A percentile compares a stretch with the other conserved stretches of the same genome.
Evolutionary conservation across 2,329 filamentous ascomycete species (phyloP).

Genomic region (Fusarium lyarnte): DNA sequence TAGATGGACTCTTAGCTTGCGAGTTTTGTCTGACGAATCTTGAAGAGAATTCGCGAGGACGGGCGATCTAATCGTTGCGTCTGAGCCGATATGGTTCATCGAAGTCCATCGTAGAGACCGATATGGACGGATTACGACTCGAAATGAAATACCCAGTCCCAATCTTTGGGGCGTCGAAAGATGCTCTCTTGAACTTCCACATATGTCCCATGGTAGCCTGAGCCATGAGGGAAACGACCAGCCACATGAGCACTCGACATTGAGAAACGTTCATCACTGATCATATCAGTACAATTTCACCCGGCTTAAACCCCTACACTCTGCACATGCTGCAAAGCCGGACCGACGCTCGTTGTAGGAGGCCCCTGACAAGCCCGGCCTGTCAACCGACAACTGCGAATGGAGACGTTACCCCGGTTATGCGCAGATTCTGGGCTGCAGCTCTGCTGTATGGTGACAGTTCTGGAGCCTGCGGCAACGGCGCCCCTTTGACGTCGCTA

Average conservation of each 20-base stretch:
- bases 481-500: conserved; percentile 4
- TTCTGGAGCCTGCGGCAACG: conserved; percentile 18
- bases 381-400: conserved; percentile 12
- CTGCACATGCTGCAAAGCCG: background rate
- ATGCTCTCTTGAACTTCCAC: conserved; percentile 2
- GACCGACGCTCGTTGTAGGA: background rate
- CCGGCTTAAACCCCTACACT: background rate
- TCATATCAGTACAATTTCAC: background rate
- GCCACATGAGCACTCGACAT: conserved; percentile 6
- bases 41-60: background rate
- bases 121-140: background rate
- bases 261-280: background rate
- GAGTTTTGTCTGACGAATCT: background rate
- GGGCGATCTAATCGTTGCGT: background rate
- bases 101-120: background rate
- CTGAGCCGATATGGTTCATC: background rate
- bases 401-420: conserved; percentile 23
- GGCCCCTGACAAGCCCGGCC: background rate
- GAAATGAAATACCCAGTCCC: background rate
- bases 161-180: background rate
- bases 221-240: conserved; percentile 1
- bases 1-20: conserved; percentile 1
- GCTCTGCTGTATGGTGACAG: conserved; percentile 20
- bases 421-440: conserved; percentile 25
- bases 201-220: conserved; percentile 14